Evolutionary conservation across 495 filamentous ascomycete genomes (phyloP).

Genomic region (Lichina pygmaea): DNA sequence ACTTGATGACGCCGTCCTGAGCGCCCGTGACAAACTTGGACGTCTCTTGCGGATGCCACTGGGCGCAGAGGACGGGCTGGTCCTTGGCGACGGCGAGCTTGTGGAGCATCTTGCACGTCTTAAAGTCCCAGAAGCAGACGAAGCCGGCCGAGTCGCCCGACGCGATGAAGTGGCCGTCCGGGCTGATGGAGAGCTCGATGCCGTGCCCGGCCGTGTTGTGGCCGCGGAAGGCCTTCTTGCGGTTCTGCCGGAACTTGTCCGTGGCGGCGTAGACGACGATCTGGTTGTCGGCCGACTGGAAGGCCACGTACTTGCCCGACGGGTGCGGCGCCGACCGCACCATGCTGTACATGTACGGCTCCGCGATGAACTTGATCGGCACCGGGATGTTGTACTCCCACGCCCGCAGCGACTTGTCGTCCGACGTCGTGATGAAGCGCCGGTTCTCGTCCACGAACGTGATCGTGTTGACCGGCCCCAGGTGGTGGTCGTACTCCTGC

Average conservation of each 20-base stretch:
- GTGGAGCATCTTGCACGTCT: slow-evolving; percentile 94
- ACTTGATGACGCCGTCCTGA: slow-evolving; percentile 66
- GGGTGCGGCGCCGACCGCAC: slow-evolving; percentile 61
- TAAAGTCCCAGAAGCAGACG: slow-evolving; percentile 96
- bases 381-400: slow-evolving; percentile 98
- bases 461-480: slow-evolving; percentile 92
- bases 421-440: slow-evolving; percentile 89
- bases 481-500: slow-evolving; percentile 95
- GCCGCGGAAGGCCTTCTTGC: slow-evolving; percentile 86
- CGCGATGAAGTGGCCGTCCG: slow-evolving; percentile 70
- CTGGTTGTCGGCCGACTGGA: slow-evolving; percentile 83
- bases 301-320: slow-evolving; percentile 72
- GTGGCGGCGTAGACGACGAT: slow-evolving; percentile 82
- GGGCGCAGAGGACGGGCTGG: slow-evolving; percentile 49
- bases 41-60: slow-evolving; percentile 90
- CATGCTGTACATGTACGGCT: slow-evolving; percentile 90
- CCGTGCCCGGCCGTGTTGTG: slow-evolving; percentile 90
- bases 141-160: slow-evolving; percentile 67
- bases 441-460: slow-evolving; percentile 87
- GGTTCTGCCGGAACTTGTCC: slow-evolving; percentile 89
- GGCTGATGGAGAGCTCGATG: slow-evolving; percentile 65
- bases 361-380: slow-evolving; percentile 69
- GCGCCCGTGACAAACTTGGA: slow-evolving; percentile 82
- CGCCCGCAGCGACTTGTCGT: slow-evolving; percentile 83
- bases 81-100: slow-evolving; percentile 58